phyloP scores from a whole-genome alignment of 2,329 filamentous ascomycete genomes.

The Trichoderma sp. region DNA sequence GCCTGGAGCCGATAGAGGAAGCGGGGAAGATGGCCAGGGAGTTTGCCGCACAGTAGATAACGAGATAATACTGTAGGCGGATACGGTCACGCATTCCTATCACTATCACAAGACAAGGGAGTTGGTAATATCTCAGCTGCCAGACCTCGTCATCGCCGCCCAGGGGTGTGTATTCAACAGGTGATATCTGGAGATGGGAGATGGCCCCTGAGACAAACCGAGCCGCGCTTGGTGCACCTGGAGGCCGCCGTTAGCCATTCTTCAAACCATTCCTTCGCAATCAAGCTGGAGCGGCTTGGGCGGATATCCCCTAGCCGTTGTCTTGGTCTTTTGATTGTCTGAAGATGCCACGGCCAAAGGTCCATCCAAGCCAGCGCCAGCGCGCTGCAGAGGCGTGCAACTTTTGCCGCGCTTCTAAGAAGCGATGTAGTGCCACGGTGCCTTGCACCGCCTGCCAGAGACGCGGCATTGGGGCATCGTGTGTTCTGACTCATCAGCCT shows the following conservation, averaged over 20 bases:
- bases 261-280: neutral
- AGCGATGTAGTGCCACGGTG: slow-evolving; percentile 51
- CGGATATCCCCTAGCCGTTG: slow-evolving; percentile 10
- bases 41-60: slow-evolving; percentile 1
- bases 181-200: neutral
- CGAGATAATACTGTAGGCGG: neutral
- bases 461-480: slow-evolving; percentile 45
- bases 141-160: slow-evolving; percentile 2
- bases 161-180: neutral
- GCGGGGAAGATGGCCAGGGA: neutral
- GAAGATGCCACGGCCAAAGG: slow-evolving; percentile 54
- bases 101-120: neutral
- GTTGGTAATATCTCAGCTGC: neutral
- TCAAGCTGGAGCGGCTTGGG: neutral
- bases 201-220: slow-evolving; percentile 5
- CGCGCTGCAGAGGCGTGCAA: slow-evolving; percentile 52
- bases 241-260: neutral
- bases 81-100: neutral
- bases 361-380: slow-evolving; percentile 50
- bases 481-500: slow-evolving; percentile 39
- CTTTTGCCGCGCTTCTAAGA: slow-evolving; percentile 52
- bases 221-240: slow-evolving; percentile 1
- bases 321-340: neutral
- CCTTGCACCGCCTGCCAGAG: slow-evolving; percentile 52
- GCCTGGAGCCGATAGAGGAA: neutral